A percentile compares a stretch with the other conserved stretches of the same genome.
Evolutionary conservation across 1,284 basidiomycete species (phyloP).

Genomic region (Sphaerobolus stellatus): DNA sequence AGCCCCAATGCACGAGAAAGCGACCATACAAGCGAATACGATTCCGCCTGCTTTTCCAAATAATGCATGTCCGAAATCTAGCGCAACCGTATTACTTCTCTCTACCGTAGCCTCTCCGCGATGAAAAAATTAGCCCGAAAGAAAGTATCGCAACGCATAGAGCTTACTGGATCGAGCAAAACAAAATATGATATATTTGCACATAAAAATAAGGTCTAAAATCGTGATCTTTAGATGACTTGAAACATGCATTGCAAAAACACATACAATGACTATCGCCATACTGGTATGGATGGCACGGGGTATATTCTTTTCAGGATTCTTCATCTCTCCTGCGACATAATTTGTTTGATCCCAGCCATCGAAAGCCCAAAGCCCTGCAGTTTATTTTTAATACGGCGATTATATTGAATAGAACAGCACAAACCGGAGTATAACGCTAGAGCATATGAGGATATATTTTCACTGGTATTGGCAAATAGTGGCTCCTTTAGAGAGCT

Average conservation of each 20-base stretch:
- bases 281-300: slow-evolving; percentile 88
- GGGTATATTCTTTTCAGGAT: slow-evolving; percentile 85
- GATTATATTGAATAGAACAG: background rate
- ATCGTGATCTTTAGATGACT: background rate
- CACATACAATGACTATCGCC: slow-evolving; percentile 66
- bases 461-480: slow-evolving; percentile 74
- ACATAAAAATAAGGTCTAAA: slow-evolving; percentile 69
- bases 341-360: slow-evolving; percentile 93
- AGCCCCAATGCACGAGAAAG: slow-evolving; percentile 92
- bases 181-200: slow-evolving; percentile 92
- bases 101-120: slow-evolving; percentile 54
- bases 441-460: slow-evolving; percentile 85
- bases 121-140: background rate
- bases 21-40: slow-evolving; percentile 87
- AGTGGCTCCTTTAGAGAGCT: slow-evolving; percentile 62
- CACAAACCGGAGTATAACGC: slow-evolving; percentile 79
- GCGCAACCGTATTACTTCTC: slow-evolving; percentile 88
- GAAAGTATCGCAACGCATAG: slow-evolving; percentile 18
- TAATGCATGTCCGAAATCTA: slow-evolving; percentile 88
- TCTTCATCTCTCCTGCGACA: slow-evolving; percentile 89
- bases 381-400: background rate
- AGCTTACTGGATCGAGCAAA: slow-evolving; percentile 76
- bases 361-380: slow-evolving; percentile 90
- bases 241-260: background rate
- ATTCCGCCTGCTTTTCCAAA: slow-evolving; percentile 86